Evolutionary conservation across 2,329 filamentous ascomycete genomes (phyloP), one percentile per base, ranked within the genome.

Genomic region (Hyphodiscus sp.): DNA sequence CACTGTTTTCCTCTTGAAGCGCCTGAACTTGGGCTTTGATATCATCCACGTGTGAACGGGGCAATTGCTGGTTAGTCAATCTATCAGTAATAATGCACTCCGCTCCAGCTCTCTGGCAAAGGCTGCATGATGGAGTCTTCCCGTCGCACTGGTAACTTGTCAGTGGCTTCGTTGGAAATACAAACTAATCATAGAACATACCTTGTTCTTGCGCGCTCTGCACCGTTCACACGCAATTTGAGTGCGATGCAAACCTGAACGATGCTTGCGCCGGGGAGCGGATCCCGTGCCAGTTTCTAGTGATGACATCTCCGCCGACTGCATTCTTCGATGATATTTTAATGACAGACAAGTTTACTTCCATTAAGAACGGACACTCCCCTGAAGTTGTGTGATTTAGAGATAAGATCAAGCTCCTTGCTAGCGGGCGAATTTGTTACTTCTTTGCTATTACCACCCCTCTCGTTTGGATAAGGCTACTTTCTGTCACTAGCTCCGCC

Each of bases 221-320:
- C 47, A 49, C 30, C 47, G 30, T 20, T 49, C 29, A 18, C 47
- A 49, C 18, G 47, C 47, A 42, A 49, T 49, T 43, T 49, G 47
- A 26, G 47, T 49, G n/a, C 47, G 47, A 26, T 49, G 47, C 20
- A 49, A 41, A 2, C 47, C 47, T 16, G 30, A 33, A 18, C 47
- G 47, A 49, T 49, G 47, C 19, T 49, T 49, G 4, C 44, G 50
- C 38, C 38, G 47, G 7, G 33, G 16, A 20, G 45, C 23, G 8
- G 23, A 26, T 26, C 23, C 23, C 23, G 8, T 26, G 23, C 23
- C 23, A 26, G 23, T 26, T 3, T 26, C 23, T 26, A 8, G 8
- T 26, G 3, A 8, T 26, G 23, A 8, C 4, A 4, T 26, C 23
- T 26, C 23, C 23, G 23, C 23, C 8, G 23, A 8, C 23, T 26